Evolutionary conservation across 805 yeast species (phyloP).

Genomic region (Kodamaea restingae): DNA sequence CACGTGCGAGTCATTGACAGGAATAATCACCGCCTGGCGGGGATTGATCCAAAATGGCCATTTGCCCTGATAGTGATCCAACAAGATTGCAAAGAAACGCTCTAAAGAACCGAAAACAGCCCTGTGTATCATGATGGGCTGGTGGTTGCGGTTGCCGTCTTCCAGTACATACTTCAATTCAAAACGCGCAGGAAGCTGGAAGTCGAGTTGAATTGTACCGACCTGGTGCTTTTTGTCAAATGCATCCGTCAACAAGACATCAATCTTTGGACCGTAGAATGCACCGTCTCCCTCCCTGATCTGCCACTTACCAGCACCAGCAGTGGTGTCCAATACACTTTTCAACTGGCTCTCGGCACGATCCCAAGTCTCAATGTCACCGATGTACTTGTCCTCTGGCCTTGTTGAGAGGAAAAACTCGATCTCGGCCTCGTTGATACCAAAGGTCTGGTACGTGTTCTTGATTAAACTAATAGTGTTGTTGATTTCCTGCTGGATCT

Average conservation of each 20-base stretch:
- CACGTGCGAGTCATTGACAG: conserved; percentile 63
- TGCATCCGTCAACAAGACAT: conserved; percentile 75
- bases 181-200: conserved; percentile 87
- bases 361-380: conserved; percentile 75
- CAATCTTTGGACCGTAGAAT: conserved; percentile 95
- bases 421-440: conserved; percentile 48
- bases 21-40: conserved; percentile 80
- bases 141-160: conserved; percentile 47
- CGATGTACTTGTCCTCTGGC: conserved; percentile 73
- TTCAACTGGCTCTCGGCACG: conserved; percentile 69
- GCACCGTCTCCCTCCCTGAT: conserved; percentile 95
- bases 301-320: conserved; percentile 57
- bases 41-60: conserved; percentile 99
- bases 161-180: conserved; percentile 60
- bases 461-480: conserved; percentile 70
- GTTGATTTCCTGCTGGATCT: conserved; percentile 69
- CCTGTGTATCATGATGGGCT: conserved; percentile 93
- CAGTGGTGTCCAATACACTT: conserved; percentile 47
- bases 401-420: conserved; percentile 75
- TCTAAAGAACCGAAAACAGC: conserved; percentile 95
- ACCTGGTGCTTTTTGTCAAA: conserved; percentile 83
- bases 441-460: conserved; percentile 68
- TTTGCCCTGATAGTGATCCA: conserved; percentile 85
- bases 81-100: conserved; percentile 82
- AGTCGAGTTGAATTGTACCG: conserved; percentile 93